Evolutionary conservation across 2,329 filamentous ascomycete species (phyloP).

Genomic region (Trichoderma semiorbis): DNA sequence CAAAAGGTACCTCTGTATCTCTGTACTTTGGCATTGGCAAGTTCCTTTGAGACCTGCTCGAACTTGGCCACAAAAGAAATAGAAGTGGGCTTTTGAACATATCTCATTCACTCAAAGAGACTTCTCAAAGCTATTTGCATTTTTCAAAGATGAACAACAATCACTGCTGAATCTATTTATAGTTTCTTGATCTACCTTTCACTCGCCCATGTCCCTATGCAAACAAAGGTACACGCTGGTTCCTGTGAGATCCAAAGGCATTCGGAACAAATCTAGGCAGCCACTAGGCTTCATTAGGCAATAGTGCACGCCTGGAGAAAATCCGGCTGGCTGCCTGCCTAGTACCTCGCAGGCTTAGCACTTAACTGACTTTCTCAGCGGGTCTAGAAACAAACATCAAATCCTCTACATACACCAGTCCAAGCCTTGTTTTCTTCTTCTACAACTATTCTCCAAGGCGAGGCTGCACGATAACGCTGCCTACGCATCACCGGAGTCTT

Average conservation of each 20-base stretch:
- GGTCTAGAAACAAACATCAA: conserved; percentile 11
- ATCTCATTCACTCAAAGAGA: background rate
- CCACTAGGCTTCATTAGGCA: conserved; percentile 10
- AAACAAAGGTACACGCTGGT: background rate
- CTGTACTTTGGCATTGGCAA: background rate
- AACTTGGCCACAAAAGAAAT: background rate
- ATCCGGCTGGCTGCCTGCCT: conserved; percentile 11
- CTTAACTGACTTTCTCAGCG: conserved; percentile 3
- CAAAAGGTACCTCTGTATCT: background rate
- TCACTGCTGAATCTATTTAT: background rate
- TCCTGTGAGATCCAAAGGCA: background rate
- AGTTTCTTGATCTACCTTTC: background rate
- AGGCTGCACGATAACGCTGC: background rate
- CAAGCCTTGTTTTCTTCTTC: conserved; percentile 1
- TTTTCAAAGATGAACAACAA: background rate
- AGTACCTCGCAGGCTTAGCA: background rate
- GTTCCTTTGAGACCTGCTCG: background rate
- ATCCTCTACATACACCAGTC: conserved; percentile 8
- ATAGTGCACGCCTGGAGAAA: conserved; percentile 9
- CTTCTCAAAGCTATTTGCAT: background rate
- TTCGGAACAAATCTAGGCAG: background rate
- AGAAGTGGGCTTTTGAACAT: background rate
- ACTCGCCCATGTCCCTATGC: background rate
- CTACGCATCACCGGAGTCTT: background rate
- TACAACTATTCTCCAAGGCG: background rate